These are phyloP conservation scores for Aspergillus avenaceus DNA, from an alignment of 495 filamentous ascomycete genomes.

Conservation along the genomic window DNA sequence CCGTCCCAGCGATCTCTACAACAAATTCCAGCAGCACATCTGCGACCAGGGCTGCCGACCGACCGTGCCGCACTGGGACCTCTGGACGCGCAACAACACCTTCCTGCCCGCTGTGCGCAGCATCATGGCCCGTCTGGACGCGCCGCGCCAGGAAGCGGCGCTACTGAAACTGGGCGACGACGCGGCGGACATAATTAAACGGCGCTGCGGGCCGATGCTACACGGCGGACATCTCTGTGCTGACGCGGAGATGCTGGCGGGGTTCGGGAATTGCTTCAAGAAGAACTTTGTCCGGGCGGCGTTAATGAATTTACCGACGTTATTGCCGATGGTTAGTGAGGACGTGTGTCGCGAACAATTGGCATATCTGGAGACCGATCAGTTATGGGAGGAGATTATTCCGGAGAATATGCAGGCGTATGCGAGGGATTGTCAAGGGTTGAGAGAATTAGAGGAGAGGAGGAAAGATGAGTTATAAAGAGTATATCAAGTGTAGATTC, in stretches of 20 bases:
- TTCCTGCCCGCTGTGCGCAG: conserved; percentile 39
- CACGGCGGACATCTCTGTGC: conserved; percentile 37
- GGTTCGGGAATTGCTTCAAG: conserved; percentile 44
- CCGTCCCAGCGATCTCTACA: conserved; percentile 31
- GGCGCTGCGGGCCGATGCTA: conserved; percentile 29
- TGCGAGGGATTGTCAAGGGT: conserved; percentile 32
- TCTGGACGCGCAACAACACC: conserved; percentile 42
- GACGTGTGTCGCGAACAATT: conserved; percentile 34
- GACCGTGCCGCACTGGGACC: conserved; percentile 42
- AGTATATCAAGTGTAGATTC: too few relatives aligned
- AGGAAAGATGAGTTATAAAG: neutral
- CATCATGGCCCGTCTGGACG: conserved; percentile 31
- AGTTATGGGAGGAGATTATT: conserved; percentile 38
- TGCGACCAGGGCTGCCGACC: conserved; percentile 39
- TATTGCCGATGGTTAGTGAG: conserved; percentile 40
- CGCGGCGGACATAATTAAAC: conserved; percentile 37
- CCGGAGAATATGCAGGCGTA: conserved; percentile 44
- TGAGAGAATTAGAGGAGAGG: conserved; percentile 8
- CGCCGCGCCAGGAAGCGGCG: conserved; percentile 30
- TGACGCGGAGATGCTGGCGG: conserved; percentile 30
- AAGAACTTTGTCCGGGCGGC: conserved; percentile 33
- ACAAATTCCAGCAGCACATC: conserved; percentile 39
- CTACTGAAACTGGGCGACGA: conserved; percentile 39
- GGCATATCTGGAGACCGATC: conserved; percentile 29
- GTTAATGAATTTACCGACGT: conserved; percentile 26